These are phyloP conservation scores for Sphaerulina vaccinii DNA, from an alignment of 2,329 filamentous ascomycete genomes.

Conservation along the genomic window DNA sequence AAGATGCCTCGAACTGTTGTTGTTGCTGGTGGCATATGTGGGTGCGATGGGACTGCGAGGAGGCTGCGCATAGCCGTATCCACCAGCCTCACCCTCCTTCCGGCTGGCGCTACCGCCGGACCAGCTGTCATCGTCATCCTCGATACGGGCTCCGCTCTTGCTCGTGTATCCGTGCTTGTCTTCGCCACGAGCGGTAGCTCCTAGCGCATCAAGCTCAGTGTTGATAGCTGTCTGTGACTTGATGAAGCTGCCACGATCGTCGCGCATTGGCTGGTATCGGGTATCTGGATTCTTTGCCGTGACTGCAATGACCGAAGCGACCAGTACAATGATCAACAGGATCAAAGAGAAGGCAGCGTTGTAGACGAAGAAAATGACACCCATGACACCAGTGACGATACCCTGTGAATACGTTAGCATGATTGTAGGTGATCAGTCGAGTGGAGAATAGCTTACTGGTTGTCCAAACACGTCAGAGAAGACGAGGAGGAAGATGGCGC, in stretches of 20 bases:
- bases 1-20: slow-evolving; percentile 41
- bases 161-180: slow-evolving; percentile 52
- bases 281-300: slow-evolving; percentile 92
- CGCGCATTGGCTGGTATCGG: slow-evolving; percentile 93
- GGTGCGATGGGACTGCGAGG: slow-evolving; percentile 51
- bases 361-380: slow-evolving; percentile 82
- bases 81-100: slow-evolving; percentile 36
- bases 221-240: slow-evolving; percentile 87
- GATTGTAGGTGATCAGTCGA: neutral
- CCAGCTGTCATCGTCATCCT: slow-evolving; percentile 69
- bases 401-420: slow-evolving; percentile 43
- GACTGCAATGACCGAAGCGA: slow-evolving; percentile 75
- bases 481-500: slow-evolving; percentile 82
- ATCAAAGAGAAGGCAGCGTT: slow-evolving; percentile 83
- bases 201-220: slow-evolving; percentile 86
- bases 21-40: slow-evolving; percentile 44
- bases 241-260: slow-evolving; percentile 95
- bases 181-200: slow-evolving; percentile 83
- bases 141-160: slow-evolving; percentile 57
- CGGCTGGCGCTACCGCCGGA: slow-evolving; percentile 53
- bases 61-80: slow-evolving; percentile 36
- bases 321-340: slow-evolving; percentile 76
- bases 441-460: slow-evolving; percentile 54
- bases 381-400: slow-evolving; percentile 82
- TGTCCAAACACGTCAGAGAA: slow-evolving; percentile 86